Percentiles rank a stretch among this genome's conserved stretches.
Conservation (phyloP, 768 basidiomycete species). For the Trametes gibbosa region DNA sequence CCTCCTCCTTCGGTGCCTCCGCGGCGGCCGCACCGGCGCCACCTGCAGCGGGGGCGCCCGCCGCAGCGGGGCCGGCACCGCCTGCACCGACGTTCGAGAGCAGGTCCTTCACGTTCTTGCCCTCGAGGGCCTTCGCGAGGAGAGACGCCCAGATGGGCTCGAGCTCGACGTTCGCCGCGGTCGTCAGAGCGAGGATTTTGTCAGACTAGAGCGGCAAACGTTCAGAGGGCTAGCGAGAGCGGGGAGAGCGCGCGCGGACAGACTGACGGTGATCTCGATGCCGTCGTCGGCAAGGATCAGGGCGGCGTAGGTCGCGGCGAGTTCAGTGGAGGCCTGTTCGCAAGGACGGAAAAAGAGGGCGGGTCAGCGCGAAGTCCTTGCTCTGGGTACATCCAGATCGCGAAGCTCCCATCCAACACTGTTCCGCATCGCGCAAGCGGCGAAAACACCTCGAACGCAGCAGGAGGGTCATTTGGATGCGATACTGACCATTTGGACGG, state of each 20-base stretch:
- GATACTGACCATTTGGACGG: slow-evolving; percentile 18
- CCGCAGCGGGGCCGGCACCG: slow-evolving; percentile 84
- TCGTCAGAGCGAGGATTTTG: slow-evolving; percentile 84
- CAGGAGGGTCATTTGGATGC: not conserved
- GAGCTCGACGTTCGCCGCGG: slow-evolving; percentile 79
- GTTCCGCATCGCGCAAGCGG: not conserved
- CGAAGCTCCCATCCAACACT: slow-evolving; percentile 6
- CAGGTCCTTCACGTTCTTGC: slow-evolving; percentile 95
- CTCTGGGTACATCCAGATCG: slow-evolving; percentile 10
- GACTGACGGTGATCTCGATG: slow-evolving; percentile 94
- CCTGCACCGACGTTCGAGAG: slow-evolving; percentile 87
- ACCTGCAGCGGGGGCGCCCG: slow-evolving; percentile 50
- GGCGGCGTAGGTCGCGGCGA: slow-evolving; percentile 94
- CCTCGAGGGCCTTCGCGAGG: slow-evolving; percentile 96
- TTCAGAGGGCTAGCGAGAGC: slow-evolving; percentile 3
- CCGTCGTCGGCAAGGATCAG: slow-evolving; percentile 98
- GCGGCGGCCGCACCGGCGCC: slow-evolving; percentile 59
- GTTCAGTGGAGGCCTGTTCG: slow-evolving; percentile 64
- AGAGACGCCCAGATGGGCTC: slow-evolving; percentile 98
- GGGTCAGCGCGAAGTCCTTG: not conserved
- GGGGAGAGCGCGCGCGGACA: not conserved
- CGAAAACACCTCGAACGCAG: not conserved
- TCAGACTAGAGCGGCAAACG: slow-evolving; percentile 58
- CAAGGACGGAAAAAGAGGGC: not conserved
- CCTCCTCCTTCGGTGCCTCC: slow-evolving; percentile 74